Evolutionary conservation across 2,329 filamentous ascomycete species (phyloP).

Genomic region (Daldinia sp.): DNA sequence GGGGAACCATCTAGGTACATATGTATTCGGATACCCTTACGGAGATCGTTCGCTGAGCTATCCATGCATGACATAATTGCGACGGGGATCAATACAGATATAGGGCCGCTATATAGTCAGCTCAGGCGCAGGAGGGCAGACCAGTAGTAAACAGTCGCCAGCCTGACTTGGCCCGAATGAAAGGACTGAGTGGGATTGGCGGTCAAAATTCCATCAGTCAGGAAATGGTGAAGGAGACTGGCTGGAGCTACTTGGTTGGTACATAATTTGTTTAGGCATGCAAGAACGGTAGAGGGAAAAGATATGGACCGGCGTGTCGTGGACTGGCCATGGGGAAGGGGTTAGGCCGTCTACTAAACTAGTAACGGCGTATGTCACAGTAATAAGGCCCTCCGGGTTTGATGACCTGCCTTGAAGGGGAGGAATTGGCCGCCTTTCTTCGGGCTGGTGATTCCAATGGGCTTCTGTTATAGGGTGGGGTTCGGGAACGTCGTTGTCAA

Average conservation of each 20-base stretch:
- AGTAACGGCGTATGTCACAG: constrained; percentile 33
- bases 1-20: constrained; percentile 39
- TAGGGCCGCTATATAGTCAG: constrained; percentile 40
- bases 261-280: constrained; percentile 33
- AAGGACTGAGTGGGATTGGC: constrained; percentile 32
- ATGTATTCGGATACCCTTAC: constrained; percentile 44
- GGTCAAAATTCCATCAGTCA: constrained; percentile 36
- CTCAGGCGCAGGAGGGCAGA: constrained; percentile 29
- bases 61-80: constrained; percentile 62
- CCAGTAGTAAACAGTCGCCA: constrained; percentile 34
- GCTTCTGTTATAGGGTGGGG: constrained; percentile 35
- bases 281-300: constrained; percentile 29
- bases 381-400: constrained; percentile 36
- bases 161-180: constrained; percentile 40
- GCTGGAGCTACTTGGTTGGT: constrained; percentile 23
- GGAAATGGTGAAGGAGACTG: constrained; percentile 20
- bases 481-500: constrained; percentile 30
- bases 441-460: constrained; percentile 34
- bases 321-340: constrained; percentile 36
- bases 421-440: constrained; percentile 32
- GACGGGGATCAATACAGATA: constrained; percentile 44
- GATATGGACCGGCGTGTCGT: constrained; percentile 38
- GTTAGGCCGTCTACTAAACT: constrained; percentile 37
- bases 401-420: constrained; percentile 44
- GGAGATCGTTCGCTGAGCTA: constrained; percentile 53